Evolutionary conservation across 768 basidiomycete genomes (phyloP).

Genomic region (Lyophyllum decastes): DNA sequence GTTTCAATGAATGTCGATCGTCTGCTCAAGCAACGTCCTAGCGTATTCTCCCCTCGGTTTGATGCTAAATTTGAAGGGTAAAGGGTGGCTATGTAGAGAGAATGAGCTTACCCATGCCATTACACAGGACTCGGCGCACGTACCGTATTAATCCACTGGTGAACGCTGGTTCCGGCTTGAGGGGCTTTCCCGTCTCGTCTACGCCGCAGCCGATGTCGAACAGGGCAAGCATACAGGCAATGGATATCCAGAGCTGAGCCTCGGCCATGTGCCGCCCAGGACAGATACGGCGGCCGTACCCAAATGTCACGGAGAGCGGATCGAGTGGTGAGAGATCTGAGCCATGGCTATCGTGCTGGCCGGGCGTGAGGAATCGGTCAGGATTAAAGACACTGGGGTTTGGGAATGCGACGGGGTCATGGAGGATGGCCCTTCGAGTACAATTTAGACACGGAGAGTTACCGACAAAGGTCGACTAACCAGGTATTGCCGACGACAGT

Average conservation of each 20-base stretch:
- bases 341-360: conserved; percentile 14
- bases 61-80: conserved; percentile 34
- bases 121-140: conserved; percentile 8
- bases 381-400: conserved; percentile 52
- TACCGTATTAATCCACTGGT: conserved; percentile 47
- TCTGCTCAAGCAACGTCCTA: conserved; percentile 31
- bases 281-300: conserved; percentile 47
- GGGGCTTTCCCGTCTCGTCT: conserved; percentile 33
- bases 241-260: conserved; percentile 45
- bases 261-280: conserved; percentile 49
- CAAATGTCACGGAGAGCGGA: conserved; percentile 39
- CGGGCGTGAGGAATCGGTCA: conserved; percentile 41
- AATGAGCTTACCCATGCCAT: neutral
- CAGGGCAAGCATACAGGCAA: conserved; percentile 42
- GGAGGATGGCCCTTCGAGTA: conserved; percentile 47
- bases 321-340: conserved; percentile 33
- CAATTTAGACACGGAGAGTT: neutral
- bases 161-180: conserved; percentile 35
- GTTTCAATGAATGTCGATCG: conserved; percentile 9
- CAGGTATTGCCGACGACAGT: conserved; percentile 44
- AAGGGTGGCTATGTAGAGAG: conserved; percentile 28
- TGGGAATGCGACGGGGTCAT: conserved; percentile 45
- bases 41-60: conserved; percentile 30
- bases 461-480: conserved; percentile 18
- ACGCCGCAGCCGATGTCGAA: conserved; percentile 41